Evolutionary conservation across 305 asterid genomes (phyloP).

Genomic region (Fraxinus xanthoxyloides): DNA sequence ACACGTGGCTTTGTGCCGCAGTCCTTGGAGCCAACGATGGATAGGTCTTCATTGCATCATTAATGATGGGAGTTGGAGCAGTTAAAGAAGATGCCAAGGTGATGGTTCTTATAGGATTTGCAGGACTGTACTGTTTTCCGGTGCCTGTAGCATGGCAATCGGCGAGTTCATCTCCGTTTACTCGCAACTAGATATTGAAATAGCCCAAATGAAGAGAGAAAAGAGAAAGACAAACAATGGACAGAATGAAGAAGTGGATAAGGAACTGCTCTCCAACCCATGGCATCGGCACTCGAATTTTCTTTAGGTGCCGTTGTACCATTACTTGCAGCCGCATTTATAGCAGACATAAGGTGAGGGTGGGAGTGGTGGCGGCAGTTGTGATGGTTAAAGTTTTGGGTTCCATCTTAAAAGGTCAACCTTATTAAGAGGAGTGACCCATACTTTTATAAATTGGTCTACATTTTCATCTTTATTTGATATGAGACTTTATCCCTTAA

Average conservation of each 20-base stretch:
- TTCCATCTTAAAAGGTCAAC: too few species aligned
- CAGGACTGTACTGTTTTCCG: conserved; percentile 35
- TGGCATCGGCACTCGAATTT: conserved; percentile 52
- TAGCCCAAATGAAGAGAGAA: conserved; percentile 34
- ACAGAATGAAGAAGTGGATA: not conserved
- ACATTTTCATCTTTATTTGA: too few species aligned
- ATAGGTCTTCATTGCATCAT: conserved; percentile 38
- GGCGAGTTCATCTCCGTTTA: conserved; percentile 40
- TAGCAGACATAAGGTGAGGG: conserved; percentile 33
- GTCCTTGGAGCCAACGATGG: conserved; percentile 47
- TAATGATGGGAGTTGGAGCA: conserved; percentile 49
- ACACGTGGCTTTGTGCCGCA: conserved; percentile 41
- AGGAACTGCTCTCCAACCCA: too few species aligned
- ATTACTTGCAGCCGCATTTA: conserved; percentile 46
- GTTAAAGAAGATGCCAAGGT: conserved; percentile 28
- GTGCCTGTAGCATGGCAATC: conserved; percentile 48
- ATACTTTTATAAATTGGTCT: too few species aligned
- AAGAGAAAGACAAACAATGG: not conserved
- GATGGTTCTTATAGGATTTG: conserved; percentile 40
- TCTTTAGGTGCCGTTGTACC: conserved; percentile 51
- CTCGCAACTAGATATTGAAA: conserved; percentile 32
- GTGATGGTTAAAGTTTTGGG: too few species aligned
- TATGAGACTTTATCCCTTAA: too few species aligned
- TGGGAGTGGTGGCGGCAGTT: conserved; percentile 51
- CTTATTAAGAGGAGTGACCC: too few species aligned